Evolutionary conservation across 1,284 basidiomycete species (phyloP), one percentile per base, ranked within the genome.

Genomic region (Fomitopsis schrenkii): DNA sequence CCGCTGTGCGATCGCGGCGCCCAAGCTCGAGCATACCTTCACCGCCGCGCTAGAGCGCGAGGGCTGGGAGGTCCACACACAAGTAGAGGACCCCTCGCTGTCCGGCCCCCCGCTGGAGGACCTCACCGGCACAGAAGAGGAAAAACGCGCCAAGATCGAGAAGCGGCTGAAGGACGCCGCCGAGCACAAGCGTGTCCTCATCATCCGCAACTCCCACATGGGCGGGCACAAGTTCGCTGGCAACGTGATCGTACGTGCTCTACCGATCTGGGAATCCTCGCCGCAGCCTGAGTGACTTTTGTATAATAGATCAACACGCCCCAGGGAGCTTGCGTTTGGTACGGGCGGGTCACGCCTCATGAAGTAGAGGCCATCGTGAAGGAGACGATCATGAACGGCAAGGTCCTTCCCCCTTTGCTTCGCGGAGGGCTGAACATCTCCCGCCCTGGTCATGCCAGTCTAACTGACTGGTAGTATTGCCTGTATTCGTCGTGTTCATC

Each of bases 221-320:
- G 94, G 95, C 53, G 95, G 94, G 1, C 95, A 97, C 78, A 89
- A 90, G 66, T 97, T 90, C 72, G 90, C 93, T 19, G 96, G 96
- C 30, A 96, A 97, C 70, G 90, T 94, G 68, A 88, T 96, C 62
- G 93, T 95, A 71, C 71, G 90, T 78, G 22, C 60, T 30, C 28
- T 10, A 45, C 26, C 40, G 41, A 53, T 50, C 26, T 33, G 30
- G 5, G 30, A 5, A 33, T 33, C 30, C 30, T 33, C 30, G 30
- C 30, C 2, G 30, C 30, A n/a, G 19, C 45, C 33, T 26, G n/a
- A 19, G 26, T 9, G 33, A 36, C 45, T 45, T 28, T 19, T 14
- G 33, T 35, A 2, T 12, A 38, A 19, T 59, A 94, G 92, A 91
- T 97, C 69, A 89, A 93, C 74, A 91, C 89, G 62, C 94, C 95